These are phyloP conservation scores for Candida frijolesensis DNA, from an alignment of 1,139 yeast genomes.

Conservation along the genomic window DNA sequence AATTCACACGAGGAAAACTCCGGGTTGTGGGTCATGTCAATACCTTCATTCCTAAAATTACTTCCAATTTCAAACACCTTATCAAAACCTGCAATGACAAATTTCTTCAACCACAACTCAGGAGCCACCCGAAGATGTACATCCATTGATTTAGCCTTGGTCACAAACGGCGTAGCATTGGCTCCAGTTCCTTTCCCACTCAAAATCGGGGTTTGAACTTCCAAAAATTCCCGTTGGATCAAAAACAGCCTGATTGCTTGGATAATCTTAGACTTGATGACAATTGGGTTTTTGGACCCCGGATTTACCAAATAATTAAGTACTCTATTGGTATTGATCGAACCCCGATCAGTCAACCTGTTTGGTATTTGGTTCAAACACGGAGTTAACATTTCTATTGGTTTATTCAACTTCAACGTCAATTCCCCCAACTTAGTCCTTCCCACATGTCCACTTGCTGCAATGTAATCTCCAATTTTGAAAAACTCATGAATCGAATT, in stretches of 20 bases:
- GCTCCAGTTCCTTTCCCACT: constrained; percentile 83
- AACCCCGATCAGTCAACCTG: constrained; percentile 52
- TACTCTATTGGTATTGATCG: constrained; percentile 69
- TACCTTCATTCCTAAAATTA: constrained; percentile 88
- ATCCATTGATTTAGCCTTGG: constrained; percentile 46
- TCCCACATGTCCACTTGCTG: constrained; percentile 70
- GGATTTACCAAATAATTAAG: constrained; percentile 71
- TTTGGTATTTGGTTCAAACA: constrained; percentile 68
- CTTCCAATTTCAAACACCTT: constrained; percentile 85
- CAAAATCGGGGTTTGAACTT: constrained; percentile 86
- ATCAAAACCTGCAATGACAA: constrained; percentile 83
- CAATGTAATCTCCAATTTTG: constrained; percentile 71
- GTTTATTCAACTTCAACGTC: constrained; percentile 60
- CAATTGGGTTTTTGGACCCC: constrained; percentile 48
- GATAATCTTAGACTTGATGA: constrained; percentile 56
- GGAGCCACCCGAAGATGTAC: constrained; percentile 87
- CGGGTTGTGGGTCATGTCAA: constrained; percentile 92
- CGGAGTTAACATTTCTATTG: constrained; percentile 62
- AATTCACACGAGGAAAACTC: constrained; percentile 95
- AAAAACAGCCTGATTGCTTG: constrained; percentile 61
- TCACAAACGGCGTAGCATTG: constrained; percentile 78
- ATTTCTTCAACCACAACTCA: constrained; percentile 85
- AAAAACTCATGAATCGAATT: constrained; percentile 45
- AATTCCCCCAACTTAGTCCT: constrained; percentile 77
- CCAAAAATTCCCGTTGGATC: constrained; percentile 59